Evolutionary conservation across 2,329 filamentous ascomycete species (phyloP).

Genomic region (Colletotrichum eleusines): DNA sequence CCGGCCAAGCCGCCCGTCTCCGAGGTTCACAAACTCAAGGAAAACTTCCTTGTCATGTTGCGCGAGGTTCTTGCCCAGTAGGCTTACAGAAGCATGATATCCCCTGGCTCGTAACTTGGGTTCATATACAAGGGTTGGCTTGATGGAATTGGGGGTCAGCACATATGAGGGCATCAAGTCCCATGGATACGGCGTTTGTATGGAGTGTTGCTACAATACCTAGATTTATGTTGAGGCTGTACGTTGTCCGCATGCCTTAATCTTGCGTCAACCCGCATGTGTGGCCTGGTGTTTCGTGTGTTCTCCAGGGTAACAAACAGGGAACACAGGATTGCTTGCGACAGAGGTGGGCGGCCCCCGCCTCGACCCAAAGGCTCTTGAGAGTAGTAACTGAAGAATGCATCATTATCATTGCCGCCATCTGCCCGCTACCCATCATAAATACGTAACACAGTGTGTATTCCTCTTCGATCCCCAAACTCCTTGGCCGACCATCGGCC

Average conservation of each 20-base stretch:
- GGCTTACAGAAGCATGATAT: slow-evolving; percentile 32
- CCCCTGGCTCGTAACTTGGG: slow-evolving; percentile 23
- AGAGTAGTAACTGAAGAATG: neutral
- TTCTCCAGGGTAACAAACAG: neutral
- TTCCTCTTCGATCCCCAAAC: slow-evolving; percentile 24
- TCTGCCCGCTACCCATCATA: neutral
- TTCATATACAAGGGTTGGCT: slow-evolving; percentile 26
- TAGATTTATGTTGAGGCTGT: slow-evolving; percentile 4
- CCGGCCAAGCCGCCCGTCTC: slow-evolving; percentile 82
- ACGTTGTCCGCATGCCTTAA: neutral
- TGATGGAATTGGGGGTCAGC: slow-evolving; percentile 19
- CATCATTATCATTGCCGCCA: neutral
- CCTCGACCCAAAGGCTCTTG: neutral
- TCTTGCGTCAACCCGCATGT: neutral
- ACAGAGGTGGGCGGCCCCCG: neutral
- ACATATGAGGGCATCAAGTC: slow-evolving; percentile 35
- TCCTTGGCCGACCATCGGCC: neutral
- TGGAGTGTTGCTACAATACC: slow-evolving; percentile 29
- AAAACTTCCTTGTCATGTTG: slow-evolving; percentile 85
- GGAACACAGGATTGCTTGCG: neutral
- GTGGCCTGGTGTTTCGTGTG: neutral
- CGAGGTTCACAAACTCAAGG: slow-evolving; percentile 84
- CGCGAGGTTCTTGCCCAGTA: slow-evolving; percentile 83
- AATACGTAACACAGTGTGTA: slow-evolving; percentile 8
- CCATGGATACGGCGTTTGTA: slow-evolving; percentile 23